Evolutionary conservation across 2,329 filamentous ascomycete genomes (phyloP), one percentile per base, ranked within the genome.

Genomic region (Cordyceps fumosorosea): DNA sequence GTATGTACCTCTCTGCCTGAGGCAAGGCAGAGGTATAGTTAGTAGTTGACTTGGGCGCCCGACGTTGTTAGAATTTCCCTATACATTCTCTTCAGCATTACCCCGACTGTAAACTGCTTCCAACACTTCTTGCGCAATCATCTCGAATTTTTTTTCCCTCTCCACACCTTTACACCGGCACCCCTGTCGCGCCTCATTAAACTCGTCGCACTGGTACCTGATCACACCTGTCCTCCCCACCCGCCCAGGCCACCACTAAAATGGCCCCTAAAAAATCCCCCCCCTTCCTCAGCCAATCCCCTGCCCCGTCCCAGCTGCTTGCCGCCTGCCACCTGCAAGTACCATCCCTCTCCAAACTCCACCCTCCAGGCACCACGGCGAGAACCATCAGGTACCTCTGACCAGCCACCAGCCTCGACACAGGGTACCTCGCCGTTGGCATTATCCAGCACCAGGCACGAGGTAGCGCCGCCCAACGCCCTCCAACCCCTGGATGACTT

Each of bases 121-220:
- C n/a, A n/a, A n/a, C n/a, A n/a, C n/a, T n/a, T n/a, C 10, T 6
- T 11, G 16, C 48, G 18, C 16, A 45, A 16, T 53, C 51, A 47
- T 47, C 20, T 24, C n/a, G 32, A 10, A 16, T n/a, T n/a, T 47
- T 47, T 18, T 47, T 44, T 37, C 11, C 53, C 40, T 56, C 51
- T 53, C 40, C 53, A 56, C 53, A 56, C 26, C 16, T 29, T 24
- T 47, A 37, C 34, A n/a, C 42, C 18, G 6, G 42, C 6, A 40
- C 56, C 56, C 56, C 47, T 52, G 56, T 52, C 18, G 47, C 48
- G 37, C 47, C 56, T 59, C 56, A 59, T 59, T 59, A 59, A 59
- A 59, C 56, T 52, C 24, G 56, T 50, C 2, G 22, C 32, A 42
- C 45, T 42, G 47, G 45, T 40, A 58, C 44, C 44, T 58, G 56